Conservation (phyloP, 768 basidiomycete genomes). For the Phaffia australis region DNA sequence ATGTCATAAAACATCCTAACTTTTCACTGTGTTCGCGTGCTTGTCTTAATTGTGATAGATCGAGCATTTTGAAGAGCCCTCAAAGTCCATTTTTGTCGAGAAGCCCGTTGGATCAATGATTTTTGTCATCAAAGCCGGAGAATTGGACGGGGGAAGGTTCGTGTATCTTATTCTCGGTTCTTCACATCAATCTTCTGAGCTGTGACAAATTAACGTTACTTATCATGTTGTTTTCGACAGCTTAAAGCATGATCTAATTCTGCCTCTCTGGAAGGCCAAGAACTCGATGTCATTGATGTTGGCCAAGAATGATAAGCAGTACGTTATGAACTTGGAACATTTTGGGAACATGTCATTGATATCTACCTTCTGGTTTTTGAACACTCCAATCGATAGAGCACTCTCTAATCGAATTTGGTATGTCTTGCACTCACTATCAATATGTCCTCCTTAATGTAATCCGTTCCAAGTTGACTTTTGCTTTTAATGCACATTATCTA, state of each 20-base stretch:
- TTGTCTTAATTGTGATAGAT: constrained; percentile 1
- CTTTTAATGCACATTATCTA: not conserved
- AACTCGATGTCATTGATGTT: constrained; percentile 82
- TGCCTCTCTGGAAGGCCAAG: constrained; percentile 94
- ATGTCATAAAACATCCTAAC: not conserved
- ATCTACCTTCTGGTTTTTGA: constrained; percentile 6
- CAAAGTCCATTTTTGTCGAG: not conserved
- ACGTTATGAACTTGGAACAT: too few relatives aligned
- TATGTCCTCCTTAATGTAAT: not conserved
- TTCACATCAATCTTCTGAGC: constrained; percentile 43
- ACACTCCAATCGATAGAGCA: constrained; percentile 46
- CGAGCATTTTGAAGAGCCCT: constrained; percentile 10
- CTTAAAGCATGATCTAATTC: constrained; percentile 62
- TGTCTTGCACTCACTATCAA: too few relatives aligned
- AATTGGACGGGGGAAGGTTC: constrained; percentile 42
- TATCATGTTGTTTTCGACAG: constrained; percentile 38
- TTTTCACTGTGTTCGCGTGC: not conserved
- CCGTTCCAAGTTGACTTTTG: not conserved
- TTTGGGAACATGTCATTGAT: too few relatives aligned
- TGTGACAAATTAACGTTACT: not conserved
- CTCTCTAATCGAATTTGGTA: constrained; percentile 76
- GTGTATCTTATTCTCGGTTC: not conserved
- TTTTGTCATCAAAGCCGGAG: constrained; percentile 48
- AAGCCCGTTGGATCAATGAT: constrained; percentile 12
- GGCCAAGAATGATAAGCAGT: constrained; percentile 95